phyloP scores from a whole-genome alignment of 805 yeast species.

The Ogataea neopini region DNA sequence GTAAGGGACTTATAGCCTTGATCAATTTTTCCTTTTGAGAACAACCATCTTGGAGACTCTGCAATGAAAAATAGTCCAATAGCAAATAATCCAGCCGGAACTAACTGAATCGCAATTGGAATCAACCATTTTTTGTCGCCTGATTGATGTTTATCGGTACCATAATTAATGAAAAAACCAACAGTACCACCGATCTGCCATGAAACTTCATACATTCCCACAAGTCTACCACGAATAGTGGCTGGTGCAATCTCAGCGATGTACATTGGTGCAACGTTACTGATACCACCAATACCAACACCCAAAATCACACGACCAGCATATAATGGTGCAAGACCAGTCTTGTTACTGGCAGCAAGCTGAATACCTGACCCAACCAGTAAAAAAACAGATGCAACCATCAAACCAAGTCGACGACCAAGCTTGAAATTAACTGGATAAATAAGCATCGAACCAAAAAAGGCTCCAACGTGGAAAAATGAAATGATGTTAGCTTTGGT shows the following conservation, averaged over 20 bases:
- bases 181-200: slow-evolving; percentile 35
- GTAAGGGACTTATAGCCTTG: slow-evolving; percentile 45
- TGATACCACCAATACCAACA: slow-evolving; percentile 64
- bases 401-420: slow-evolving; percentile 9
- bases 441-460: slow-evolving; percentile 11
- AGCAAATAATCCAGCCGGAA: slow-evolving; percentile 47
- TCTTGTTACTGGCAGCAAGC: slow-evolving; percentile 8
- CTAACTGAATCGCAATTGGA: slow-evolving; percentile 49
- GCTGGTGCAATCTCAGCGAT: slow-evolving; percentile 69
- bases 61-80: slow-evolving; percentile 45
- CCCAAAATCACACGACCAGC: slow-evolving; percentile 68
- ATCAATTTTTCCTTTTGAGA: slow-evolving; percentile 46
- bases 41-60: slow-evolving; percentile 54
- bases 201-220: slow-evolving; percentile 56
- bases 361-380: slow-evolving; percentile 13
- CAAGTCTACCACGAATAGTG: slow-evolving; percentile 57
- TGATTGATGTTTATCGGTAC: slow-evolving; percentile 23
- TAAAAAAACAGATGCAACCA: slow-evolving; percentile 6
- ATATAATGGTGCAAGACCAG: slow-evolving; percentile 22
- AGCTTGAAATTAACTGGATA: slow-evolving; percentile 11
- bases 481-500: slow-evolving; percentile 14
- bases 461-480: slow-evolving; percentile 14
- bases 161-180: slow-evolving; percentile 37
- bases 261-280: slow-evolving; percentile 71
- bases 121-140: slow-evolving; percentile 40